Conservation (phyloP, 2,329 filamentous ascomycete species). For the Chaetomium globosum region DNA sequence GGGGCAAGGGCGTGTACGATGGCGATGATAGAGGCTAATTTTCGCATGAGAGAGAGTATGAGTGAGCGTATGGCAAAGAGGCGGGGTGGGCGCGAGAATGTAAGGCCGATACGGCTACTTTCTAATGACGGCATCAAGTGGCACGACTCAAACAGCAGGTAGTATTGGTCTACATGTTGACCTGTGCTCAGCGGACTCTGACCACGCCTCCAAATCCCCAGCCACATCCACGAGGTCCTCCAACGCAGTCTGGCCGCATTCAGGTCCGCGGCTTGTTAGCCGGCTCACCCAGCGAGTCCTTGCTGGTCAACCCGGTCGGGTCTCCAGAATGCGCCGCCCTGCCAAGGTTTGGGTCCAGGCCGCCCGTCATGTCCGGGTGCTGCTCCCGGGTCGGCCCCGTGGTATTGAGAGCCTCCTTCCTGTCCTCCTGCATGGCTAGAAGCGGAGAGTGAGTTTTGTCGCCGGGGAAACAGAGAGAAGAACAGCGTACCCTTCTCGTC, state of each 20-base stretch:
- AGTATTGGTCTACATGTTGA: background rate
- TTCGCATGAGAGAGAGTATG: background rate
- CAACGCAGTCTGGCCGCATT: background rate
- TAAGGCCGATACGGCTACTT: background rate
- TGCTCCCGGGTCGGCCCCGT: slow-evolving; percentile 21
- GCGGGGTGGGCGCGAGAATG: background rate
- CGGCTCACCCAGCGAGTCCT: slow-evolving; percentile 18
- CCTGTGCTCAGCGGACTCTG: background rate
- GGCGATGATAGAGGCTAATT: background rate
- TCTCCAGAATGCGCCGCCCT: slow-evolving; percentile 12
- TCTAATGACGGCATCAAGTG: background rate
- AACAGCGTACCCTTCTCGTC: slow-evolving; percentile 20
- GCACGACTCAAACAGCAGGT: background rate
- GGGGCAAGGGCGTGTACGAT: background rate
- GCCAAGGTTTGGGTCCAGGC: slow-evolving; percentile 13
- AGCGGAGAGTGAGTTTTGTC: background rate
- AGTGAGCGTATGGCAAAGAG: background rate
- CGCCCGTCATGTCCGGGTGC: slow-evolving; percentile 21
- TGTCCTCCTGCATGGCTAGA: slow-evolving; percentile 14
- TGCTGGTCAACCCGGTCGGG: slow-evolving; percentile 6
- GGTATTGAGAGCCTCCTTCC: slow-evolving; percentile 19
- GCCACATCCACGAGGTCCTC: background rate
- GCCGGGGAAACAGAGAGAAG: no score
- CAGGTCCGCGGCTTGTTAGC: slow-evolving; percentile 17
- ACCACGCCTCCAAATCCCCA: background rate